phyloP scores from a whole-genome alignment of 139 green algal genomes.

The Tetradesmus lagerheimii region DNA sequence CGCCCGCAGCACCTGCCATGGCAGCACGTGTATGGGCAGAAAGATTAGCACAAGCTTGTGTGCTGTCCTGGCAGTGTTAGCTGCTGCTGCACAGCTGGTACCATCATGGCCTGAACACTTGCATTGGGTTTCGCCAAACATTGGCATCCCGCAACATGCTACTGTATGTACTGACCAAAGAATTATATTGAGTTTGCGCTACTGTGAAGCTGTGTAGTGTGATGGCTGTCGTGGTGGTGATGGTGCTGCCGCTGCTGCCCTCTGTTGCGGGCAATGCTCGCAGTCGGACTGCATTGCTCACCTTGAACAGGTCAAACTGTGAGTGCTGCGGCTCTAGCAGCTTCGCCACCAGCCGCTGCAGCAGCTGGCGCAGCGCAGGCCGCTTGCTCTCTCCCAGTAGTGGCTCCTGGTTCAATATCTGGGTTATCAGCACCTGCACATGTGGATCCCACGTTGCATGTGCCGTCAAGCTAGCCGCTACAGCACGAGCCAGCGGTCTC shows the following conservation, averaged over 20 bases:
- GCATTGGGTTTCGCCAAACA: not conserved
- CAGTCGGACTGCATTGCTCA: conserved; percentile 22
- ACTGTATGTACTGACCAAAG: too few species aligned
- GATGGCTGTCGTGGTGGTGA: not conserved
- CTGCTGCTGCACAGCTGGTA: not conserved
- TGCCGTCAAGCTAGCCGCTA: not conserved
- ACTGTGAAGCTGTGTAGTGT: too few species aligned
- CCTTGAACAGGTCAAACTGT: conserved; percentile 76
- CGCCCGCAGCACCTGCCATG: conserved; percentile 71
- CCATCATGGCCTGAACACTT: too few species aligned
- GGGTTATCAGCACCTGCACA: conserved; percentile 62
- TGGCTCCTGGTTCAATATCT: conserved; percentile 74
- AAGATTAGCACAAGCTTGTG: not conserved
- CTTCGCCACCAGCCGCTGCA: conserved; percentile 71
- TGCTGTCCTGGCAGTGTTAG: not conserved
- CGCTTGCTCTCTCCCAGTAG: conserved; percentile 70
- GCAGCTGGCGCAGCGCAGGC: conserved; percentile 64
- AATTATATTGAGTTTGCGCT: too few species aligned
- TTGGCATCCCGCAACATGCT: too few species aligned
- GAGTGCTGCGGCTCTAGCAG: conserved; percentile 63
- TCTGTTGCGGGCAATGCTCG: too few species aligned
- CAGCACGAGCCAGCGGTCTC: not conserved
- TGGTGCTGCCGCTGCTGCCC: not conserved
- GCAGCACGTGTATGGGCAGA: not conserved
- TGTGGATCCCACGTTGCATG: not conserved